A percentile compares a stretch with the other conserved stretches of the same genome.
Evolutionary conservation across 331 rosid species (phyloP).

Genomic region (Acacia pycnantha): DNA sequence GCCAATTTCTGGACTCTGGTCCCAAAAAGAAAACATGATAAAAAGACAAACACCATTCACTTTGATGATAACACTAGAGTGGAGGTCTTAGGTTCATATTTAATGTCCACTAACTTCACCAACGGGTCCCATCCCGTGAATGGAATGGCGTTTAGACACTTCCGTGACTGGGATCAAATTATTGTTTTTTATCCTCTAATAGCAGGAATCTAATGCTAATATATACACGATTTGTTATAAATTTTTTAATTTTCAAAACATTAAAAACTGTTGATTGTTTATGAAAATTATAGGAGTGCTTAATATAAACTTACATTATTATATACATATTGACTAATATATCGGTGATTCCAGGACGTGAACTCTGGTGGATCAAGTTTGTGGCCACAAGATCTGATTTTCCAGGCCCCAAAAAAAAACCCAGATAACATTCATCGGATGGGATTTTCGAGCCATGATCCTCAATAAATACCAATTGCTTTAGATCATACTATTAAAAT

Average conservation of each 20-base stretch:
- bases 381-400: background rate
- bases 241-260: too few relatives aligned
- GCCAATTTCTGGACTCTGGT: conserved; percentile 6
- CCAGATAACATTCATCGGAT: background rate
- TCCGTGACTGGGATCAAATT: background rate
- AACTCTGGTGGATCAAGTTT: background rate
- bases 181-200: background rate
- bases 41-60: background rate
- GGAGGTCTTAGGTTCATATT: background rate
- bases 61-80: background rate
- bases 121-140: background rate
- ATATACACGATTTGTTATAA: too few relatives aligned
- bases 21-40: conserved; percentile 7
- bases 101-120: background rate
- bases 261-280: too few relatives aligned
- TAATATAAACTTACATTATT: too few relatives aligned
- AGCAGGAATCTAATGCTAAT: background rate
- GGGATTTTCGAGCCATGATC: background rate
- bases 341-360: background rate
- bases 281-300: too few relatives aligned
- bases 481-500: background rate
- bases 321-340: too few relatives aligned
- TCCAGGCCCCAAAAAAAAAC: background rate
- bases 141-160: background rate
- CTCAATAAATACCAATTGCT: background rate